Conservation (phyloP, 2,329 filamentous ascomycete species). For the Exophiala spinifera region DNA sequence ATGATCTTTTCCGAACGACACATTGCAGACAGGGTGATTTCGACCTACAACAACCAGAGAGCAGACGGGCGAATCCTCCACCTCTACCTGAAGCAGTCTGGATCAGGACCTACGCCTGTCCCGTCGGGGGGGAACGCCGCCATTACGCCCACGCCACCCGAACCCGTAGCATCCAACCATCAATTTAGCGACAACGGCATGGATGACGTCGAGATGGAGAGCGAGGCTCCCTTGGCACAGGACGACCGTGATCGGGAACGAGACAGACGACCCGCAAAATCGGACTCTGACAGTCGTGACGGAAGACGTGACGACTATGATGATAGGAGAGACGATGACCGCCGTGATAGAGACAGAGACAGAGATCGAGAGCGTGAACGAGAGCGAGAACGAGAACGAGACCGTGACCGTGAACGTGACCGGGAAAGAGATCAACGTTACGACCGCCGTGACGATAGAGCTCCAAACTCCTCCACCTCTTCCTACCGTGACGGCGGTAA, state of each 20-base stretch:
- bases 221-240: slow-evolving; percentile 3
- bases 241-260: slow-evolving; percentile 7
- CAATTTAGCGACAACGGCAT: slow-evolving; percentile 9
- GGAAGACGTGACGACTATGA: slow-evolving; percentile 32
- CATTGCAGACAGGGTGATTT: slow-evolving; percentile 58
- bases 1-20: slow-evolving; percentile 55
- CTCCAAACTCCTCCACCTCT: slow-evolving; percentile 3
- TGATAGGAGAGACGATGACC: slow-evolving; percentile 21
- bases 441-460: slow-evolving; percentile 22
- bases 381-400: slow-evolving; percentile 20
- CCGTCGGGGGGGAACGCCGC: not conserved
- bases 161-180: not conserved
- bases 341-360: slow-evolving; percentile 13
- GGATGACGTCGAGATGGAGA: slow-evolving; percentile 37
- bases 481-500: not conserved
- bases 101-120: not conserved
- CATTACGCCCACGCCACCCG: not conserved
- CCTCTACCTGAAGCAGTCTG: slow-evolving; percentile 51
- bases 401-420: slow-evolving; percentile 18
- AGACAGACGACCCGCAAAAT: slow-evolving; percentile 23
- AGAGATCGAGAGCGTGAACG: slow-evolving; percentile 18
- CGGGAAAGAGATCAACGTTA: slow-evolving; percentile 20
- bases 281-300: slow-evolving; percentile 38
- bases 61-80: slow-evolving; percentile 60
- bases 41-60: slow-evolving; percentile 62